These are phyloP conservation scores for Pyrenula massariospora DNA, from an alignment of 495 filamentous ascomycete species.

Conservation along the genomic window DNA sequence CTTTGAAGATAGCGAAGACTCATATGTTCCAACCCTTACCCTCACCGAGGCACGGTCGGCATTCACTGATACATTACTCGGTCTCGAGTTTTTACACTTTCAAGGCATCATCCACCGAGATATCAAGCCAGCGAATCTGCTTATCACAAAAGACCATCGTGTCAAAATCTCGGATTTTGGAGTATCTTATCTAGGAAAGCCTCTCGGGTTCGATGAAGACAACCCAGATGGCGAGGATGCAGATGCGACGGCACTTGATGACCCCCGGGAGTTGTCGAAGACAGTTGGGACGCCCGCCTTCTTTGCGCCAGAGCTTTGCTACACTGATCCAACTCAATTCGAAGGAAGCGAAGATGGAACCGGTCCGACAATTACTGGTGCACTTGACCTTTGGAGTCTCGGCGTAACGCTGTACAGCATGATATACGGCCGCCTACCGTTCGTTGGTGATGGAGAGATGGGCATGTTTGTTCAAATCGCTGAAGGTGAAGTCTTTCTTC, in stretches of 20 bases:
- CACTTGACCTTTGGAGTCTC: conserved; percentile 95
- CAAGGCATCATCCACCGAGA: conserved; percentile 96
- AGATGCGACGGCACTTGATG: conserved; percentile 72
- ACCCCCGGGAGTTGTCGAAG: conserved; percentile 89
- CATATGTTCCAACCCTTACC: conserved; percentile 84
- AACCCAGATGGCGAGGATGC: conserved; percentile 73
- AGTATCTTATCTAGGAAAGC: conserved; percentile 88
- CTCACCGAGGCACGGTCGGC: conserved; percentile 72
- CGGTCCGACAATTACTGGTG: conserved; percentile 44
- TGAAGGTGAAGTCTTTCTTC: conserved; percentile 81
- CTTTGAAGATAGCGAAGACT: conserved; percentile 61
- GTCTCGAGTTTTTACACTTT: conserved; percentile 91
- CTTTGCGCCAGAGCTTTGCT: conserved; percentile 96
- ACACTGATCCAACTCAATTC: conserved; percentile 44
- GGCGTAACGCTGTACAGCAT: conserved; percentile 94
- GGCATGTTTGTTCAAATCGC: conserved; percentile 83
- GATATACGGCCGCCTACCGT: conserved; percentile 85
- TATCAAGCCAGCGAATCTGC: conserved; percentile 96
- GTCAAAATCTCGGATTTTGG: conserved; percentile 99
- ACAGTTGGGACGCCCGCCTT: conserved; percentile 96
- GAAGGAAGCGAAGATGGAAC: conserved; percentile 25
- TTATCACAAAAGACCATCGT: conserved; percentile 72
- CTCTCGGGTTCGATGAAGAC: conserved; percentile 58
- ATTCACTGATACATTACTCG: conserved; percentile 88
- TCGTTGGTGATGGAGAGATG: conserved; percentile 82